phyloP scores from a whole-genome alignment of 1,284 basidiomycete species.

The Austroboletus olivaceoglutinosus region DNA sequence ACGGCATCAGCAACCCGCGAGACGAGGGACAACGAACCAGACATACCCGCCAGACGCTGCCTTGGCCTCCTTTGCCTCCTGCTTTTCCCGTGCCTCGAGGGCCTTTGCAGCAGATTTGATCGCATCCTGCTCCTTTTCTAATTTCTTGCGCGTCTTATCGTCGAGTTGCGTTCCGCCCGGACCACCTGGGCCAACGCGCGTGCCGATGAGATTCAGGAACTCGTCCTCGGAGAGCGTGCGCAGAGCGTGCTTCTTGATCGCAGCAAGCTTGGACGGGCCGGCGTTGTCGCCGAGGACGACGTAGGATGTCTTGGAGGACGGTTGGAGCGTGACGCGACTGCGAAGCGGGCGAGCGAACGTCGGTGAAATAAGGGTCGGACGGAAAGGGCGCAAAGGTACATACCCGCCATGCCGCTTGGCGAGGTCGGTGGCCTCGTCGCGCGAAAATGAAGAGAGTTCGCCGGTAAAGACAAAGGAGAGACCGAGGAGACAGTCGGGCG shows the following conservation, averaged over 20 bases:
- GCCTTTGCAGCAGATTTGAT: slow-evolving; percentile 74
- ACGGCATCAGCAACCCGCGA: not conserved
- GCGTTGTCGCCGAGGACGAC: slow-evolving; percentile 89
- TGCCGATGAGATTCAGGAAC: slow-evolving; percentile 81
- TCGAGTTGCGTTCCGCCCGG: slow-evolving; percentile 48
- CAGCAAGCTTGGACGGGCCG: slow-evolving; percentile 82
- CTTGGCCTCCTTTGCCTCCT: slow-evolving; percentile 40
- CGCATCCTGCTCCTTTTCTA: slow-evolving; percentile 77
- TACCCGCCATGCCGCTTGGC: slow-evolving; percentile 93
- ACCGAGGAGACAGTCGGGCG: slow-evolving; percentile 80
- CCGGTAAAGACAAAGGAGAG: slow-evolving; percentile 96
- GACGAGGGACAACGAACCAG: not conserved
- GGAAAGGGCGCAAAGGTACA: slow-evolving; percentile 25
- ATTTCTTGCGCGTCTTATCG: slow-evolving; percentile 79
- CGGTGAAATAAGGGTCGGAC: not conserved
- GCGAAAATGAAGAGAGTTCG: slow-evolving; percentile 81
- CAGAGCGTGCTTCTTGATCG: slow-evolving; percentile 79
- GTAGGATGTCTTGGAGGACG: slow-evolving; percentile 88
- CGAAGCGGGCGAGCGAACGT: not conserved
- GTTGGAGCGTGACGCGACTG: slow-evolving; percentile 83
- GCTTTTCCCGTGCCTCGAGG: slow-evolving; percentile 69
- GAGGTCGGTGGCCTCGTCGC: slow-evolving; percentile 85
- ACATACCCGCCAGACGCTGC: slow-evolving; percentile 23
- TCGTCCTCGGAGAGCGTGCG: slow-evolving; percentile 84
- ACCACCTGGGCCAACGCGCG: slow-evolving; percentile 48